Conservation (phyloP, 192 early-diverging fungal genomes). For the Backusella sp. region DNA sequence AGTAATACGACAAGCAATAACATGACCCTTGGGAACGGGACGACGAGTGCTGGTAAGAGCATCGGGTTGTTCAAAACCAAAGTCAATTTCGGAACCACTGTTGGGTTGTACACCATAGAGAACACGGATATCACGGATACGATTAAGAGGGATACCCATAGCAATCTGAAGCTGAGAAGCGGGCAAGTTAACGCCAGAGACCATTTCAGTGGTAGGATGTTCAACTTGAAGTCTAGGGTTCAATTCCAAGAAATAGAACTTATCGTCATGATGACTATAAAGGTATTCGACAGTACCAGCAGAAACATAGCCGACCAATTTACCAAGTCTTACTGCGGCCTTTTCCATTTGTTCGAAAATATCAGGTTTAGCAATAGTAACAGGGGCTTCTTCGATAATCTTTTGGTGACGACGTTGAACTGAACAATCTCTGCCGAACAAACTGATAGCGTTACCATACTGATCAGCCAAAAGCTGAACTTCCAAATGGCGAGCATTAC, state of each 20-base stretch:
- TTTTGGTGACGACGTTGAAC: slow-evolving; percentile 99
- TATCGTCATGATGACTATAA: slow-evolving; percentile 81
- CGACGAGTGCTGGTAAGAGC: slow-evolving; percentile 85
- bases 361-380: slow-evolving; percentile 78
- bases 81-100: slow-evolving; percentile 89
- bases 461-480: slow-evolving; percentile 95
- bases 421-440: slow-evolving; percentile 98
- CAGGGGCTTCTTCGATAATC: slow-evolving; percentile 98
- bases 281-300: slow-evolving; percentile 98
- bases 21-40: slow-evolving; percentile 93
- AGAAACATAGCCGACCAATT: slow-evolving; percentile 92
- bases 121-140: slow-evolving; percentile 93
- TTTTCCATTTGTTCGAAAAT: slow-evolving; percentile 91
- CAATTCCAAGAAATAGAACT: slow-evolving; percentile 95
- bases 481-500: slow-evolving; percentile 93
- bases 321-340: slow-evolving; percentile 93
- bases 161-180: slow-evolving; percentile 97
- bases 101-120: slow-evolving; percentile 91
- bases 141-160: slow-evolving; percentile 98
- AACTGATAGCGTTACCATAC: slow-evolving; percentile 97
- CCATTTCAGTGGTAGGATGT: slow-evolving; percentile 99
- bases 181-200: slow-evolving; percentile 96
- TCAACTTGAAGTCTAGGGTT: slow-evolving; percentile 99
- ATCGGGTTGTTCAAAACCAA: slow-evolving; percentile 79
- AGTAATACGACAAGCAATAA: slow-evolving; percentile 97